phyloP scores from a whole-genome alignment of 2,329 filamentous ascomycete genomes.

The Apiospora aurea region DNA sequence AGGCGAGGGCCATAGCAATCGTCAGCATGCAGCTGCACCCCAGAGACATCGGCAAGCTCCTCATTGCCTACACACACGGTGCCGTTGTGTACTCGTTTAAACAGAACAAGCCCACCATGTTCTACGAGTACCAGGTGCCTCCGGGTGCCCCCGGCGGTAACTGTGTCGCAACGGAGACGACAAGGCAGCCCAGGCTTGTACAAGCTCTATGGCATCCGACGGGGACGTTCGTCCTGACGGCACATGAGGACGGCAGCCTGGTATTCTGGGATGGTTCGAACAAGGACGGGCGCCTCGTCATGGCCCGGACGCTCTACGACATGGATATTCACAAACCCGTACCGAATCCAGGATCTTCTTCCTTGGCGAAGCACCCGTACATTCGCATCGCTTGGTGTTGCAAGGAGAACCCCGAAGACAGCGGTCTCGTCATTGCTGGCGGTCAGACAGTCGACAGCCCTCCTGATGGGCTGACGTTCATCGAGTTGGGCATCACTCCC shows the following conservation, averaged over 20 bases:
- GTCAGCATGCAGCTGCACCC: slow-evolving; percentile 87
- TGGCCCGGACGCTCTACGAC: slow-evolving; percentile 81
- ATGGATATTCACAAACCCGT: slow-evolving; percentile 75
- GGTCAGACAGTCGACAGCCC: slow-evolving; percentile 73
- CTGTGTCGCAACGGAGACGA: slow-evolving; percentile 64
- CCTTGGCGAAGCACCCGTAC: slow-evolving; percentile 75
- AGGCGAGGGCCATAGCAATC: slow-evolving; percentile 65
- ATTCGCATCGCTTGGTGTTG: slow-evolving; percentile 89
- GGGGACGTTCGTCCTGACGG: slow-evolving; percentile 86
- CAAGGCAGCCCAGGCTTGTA: slow-evolving; percentile 76
- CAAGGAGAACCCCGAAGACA: slow-evolving; percentile 93
- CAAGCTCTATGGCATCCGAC: slow-evolving; percentile 95
- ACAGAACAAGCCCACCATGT: slow-evolving; percentile 79
- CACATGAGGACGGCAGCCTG: slow-evolving; percentile 88
- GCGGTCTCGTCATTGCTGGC: slow-evolving; percentile 84
- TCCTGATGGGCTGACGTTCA: slow-evolving; percentile 81
- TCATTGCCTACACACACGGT: slow-evolving; percentile 90
- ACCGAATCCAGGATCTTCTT: slow-evolving; percentile 56
- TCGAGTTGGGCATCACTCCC: slow-evolving; percentile 88
- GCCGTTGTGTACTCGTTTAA: slow-evolving; percentile 95
- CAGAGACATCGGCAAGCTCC: slow-evolving; percentile 86
- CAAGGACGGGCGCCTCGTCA: slow-evolving; percentile 83
- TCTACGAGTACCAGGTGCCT: slow-evolving; percentile 83
- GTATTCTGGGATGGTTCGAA: slow-evolving; percentile 83
- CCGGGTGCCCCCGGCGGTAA: slow-evolving; percentile 86